A percentile compares a stretch with the other conserved stretches of the same genome.
phyloP scores from a whole-genome alignment of 805 yeast genomes.

The Starmerella bombicola region DNA sequence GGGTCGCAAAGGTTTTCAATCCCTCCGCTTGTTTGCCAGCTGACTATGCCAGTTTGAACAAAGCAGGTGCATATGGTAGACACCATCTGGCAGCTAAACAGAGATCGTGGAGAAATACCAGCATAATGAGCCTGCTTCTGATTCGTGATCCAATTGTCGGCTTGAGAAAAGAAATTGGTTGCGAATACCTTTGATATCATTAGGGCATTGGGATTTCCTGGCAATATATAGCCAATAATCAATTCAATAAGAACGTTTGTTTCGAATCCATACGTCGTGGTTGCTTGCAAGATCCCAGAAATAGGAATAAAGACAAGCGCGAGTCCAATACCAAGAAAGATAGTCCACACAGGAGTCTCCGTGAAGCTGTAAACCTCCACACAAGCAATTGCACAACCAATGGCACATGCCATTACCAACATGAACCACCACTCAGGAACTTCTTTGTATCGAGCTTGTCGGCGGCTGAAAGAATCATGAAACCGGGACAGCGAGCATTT shows the following conservation, averaged over 20 bases:
- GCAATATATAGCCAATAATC: slow-evolving; percentile 46
- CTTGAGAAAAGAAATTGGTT: slow-evolving; percentile 50
- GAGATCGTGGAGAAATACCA: slow-evolving; percentile 18
- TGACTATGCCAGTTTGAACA: slow-evolving; percentile 16
- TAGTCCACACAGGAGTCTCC: slow-evolving; percentile 51
- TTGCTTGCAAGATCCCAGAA: slow-evolving; percentile 42
- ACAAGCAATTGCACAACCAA: slow-evolving; percentile 34
- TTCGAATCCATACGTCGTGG: slow-evolving; percentile 39
- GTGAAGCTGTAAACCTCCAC: slow-evolving; percentile 32
- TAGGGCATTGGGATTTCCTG: slow-evolving; percentile 43
- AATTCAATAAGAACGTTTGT: slow-evolving; percentile 47
- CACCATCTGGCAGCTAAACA: slow-evolving; percentile 16
- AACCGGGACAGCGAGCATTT: slow-evolving; percentile 1
- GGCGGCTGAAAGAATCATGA: slow-evolving; percentile 31
- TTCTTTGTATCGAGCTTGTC: slow-evolving; percentile 41
- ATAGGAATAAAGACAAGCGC: slow-evolving; percentile 50
- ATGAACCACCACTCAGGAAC: slow-evolving; percentile 64
- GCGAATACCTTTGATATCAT: slow-evolving; percentile 42
- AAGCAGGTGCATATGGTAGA: slow-evolving; percentile 12
- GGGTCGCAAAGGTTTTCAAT: slow-evolving; percentile 28
- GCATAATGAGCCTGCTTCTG: slow-evolving; percentile 45
- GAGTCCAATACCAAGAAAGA: slow-evolving; percentile 46
- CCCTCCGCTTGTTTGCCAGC: slow-evolving; percentile 17
- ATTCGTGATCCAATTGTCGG: slow-evolving; percentile 47
- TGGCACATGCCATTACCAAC: slow-evolving; percentile 34